Evolutionary conservation across 768 basidiomycete genomes (phyloP).

Genomic region (Mycena filopes): DNA sequence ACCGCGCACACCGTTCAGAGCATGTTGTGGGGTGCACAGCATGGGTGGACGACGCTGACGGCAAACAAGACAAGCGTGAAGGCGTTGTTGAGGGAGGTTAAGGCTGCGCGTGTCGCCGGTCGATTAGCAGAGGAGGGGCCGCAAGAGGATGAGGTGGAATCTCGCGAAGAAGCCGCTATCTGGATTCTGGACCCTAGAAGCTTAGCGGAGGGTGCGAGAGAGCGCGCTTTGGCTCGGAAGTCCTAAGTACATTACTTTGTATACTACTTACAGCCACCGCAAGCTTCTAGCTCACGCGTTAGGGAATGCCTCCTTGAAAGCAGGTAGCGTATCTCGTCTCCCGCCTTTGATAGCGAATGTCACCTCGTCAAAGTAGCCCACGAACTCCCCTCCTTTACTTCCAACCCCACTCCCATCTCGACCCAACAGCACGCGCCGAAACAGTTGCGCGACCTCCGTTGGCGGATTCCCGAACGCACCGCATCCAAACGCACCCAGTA

Average conservation of each 20-base stretch:
- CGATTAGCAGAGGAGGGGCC: constrained; percentile 44
- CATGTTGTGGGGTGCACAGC: constrained; percentile 71
- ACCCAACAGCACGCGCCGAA: constrained; percentile 32
- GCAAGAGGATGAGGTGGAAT: constrained; percentile 19
- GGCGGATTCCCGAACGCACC: constrained; percentile 36
- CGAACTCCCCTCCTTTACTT: constrained; percentile 32
- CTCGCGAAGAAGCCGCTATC: constrained; percentile 53
- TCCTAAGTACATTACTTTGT: neutral
- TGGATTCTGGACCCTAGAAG: constrained; percentile 87
- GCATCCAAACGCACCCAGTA: constrained; percentile 36
- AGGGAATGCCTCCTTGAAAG: constrained; percentile 13
- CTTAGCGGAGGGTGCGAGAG: constrained; percentile 70
- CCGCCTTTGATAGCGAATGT: constrained; percentile 35
- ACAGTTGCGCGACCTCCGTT: constrained; percentile 32
- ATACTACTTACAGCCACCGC: neutral
- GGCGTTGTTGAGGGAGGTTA: constrained; percentile 77
- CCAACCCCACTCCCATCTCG: constrained; percentile 27
- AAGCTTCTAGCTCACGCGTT: neutral
- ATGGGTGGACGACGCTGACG: constrained; percentile 88
- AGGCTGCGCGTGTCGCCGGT: constrained; percentile 47
- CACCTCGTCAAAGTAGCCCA: constrained; percentile 35
- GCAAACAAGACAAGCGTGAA: constrained; percentile 85
- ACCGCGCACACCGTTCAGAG: constrained; percentile 84
- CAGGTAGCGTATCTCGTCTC: constrained; percentile 36
- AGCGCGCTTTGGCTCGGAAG: constrained; percentile 19